A percentile compares a stretch with the other conserved stretches of the same genome.
These are phyloP conservation scores for Trypanosoma grayi DNA, from an alignment of 208 protist species.

Conservation along the genomic window DNA sequence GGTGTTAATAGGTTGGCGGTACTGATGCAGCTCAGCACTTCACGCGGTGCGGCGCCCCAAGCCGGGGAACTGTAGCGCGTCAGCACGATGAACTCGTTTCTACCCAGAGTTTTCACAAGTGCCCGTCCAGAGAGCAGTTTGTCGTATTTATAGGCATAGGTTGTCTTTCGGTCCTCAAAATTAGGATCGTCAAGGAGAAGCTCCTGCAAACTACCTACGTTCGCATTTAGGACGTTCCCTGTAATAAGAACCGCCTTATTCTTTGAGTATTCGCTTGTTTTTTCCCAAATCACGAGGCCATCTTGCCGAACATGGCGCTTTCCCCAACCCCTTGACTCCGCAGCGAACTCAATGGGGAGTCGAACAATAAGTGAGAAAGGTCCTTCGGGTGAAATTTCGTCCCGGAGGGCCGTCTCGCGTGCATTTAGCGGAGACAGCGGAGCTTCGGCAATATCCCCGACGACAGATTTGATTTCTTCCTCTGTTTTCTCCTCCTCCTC, in stretches of 20 bases:
- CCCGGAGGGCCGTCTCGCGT: constrained; percentile 4
- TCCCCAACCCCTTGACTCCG: constrained; percentile 8
- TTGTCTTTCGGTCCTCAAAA: constrained; percentile 27
- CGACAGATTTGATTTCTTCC: background rate
- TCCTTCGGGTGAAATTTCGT: constrained; percentile 6
- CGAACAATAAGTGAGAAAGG: constrained; percentile 17
- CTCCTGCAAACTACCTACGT: constrained; percentile 41
- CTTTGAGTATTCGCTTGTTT: constrained; percentile 9
- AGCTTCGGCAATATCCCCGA: background rate
- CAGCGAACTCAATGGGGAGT: constrained; percentile 6
- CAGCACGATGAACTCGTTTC: constrained; percentile 39
- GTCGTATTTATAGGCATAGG: constrained; percentile 36
- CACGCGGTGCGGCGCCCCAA: constrained; percentile 26
- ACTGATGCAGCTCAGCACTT: constrained; percentile 30
- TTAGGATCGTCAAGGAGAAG: constrained; percentile 43
- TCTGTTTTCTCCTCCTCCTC: background rate
- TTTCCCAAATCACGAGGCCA: constrained; percentile 16
- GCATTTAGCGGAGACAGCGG: background rate
- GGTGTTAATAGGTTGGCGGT: constrained; percentile 38
- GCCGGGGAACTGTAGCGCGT: constrained; percentile 26
- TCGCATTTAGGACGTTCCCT: constrained; percentile 41
- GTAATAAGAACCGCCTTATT: constrained; percentile 28
- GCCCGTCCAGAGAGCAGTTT: constrained; percentile 12
- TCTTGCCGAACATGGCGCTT: background rate
- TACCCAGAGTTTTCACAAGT: constrained; percentile 29